Base-by-base conservation (phyloP, 352 stramenopile species). In the Phytophthora pinifolia region DNA sequence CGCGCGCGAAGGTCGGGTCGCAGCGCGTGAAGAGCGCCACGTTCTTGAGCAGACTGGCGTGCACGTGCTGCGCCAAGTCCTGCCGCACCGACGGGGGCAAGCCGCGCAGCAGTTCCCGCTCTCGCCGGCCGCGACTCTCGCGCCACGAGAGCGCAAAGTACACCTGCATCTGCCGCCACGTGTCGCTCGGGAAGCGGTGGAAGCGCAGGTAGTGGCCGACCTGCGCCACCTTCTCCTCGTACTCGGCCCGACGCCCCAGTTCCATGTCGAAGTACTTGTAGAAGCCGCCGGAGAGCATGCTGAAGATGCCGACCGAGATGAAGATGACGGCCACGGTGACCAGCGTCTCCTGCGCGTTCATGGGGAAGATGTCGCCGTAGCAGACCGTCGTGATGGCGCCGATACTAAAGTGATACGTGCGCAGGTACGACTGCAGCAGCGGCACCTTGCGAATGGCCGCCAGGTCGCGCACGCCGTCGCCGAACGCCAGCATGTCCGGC, bases 321-420 rank as follows among this genome's bases (percentile, higher is more conserved):
- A 90, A 70, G 37, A 92, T 89, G 18, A 92, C 72, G 5, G 67
- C 58, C 34, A 84, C 74, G 2, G 62, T 72, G 10, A 67, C 70
- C 17, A 76, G 32, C 29, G 68, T 89, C 63, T 92, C 79, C 18
- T 63, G 57, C 3, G 73, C 75, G 46, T 89, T 89, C 65, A 79
- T 65, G 15, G 79, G 79, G 2, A 76, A 44, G 34, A 89, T 89
- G 46, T 89, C 79, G 0, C 77, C 77, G 50, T 89, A 89, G 33
- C 63, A 89, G 1, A 89, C 79, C 0, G 79, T 89, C 20, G 77
- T 89, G 54, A 88, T 86, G n/a, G 79, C 79, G 4, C 77, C 77
- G 27, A 89, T 88, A 39, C 79, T 87, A 39, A 86, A 89, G 54
- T 89, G 73, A 12, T 73, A 78, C 33, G 70, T 78, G 9, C 79